Base-by-base conservation (phyloP, 257 asterid species). In the Gentiana straminea region DNA sequence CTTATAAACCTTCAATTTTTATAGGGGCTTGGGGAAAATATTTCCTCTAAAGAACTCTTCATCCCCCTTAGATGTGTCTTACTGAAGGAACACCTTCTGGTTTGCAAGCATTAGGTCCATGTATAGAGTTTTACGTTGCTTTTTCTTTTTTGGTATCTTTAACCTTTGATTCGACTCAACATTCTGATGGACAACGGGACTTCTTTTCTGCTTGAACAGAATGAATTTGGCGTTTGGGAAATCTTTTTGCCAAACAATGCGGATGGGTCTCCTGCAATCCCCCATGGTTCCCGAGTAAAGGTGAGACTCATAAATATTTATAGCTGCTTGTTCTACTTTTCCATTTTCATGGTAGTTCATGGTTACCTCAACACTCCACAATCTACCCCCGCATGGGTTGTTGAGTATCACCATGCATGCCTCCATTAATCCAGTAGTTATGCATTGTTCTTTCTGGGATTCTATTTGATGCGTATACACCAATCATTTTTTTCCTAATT, bases 201-300 rank as follows among this genome's bases (percentile, higher is more conserved):
- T 64, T 32, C 45, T 63, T 11, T 47, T 53, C 41, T 24, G 54
- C 72, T 63, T 77, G 67, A 63, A 74, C 95, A 92, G 99, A 73
- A 92, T 65, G 99, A 92, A 66, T 88, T 77, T 77, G 99, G 97
- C 51, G 80, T 92, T 56, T 92, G 99, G 99, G 99, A 88, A 81
- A 75, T 86, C 67, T 88, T 88, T 73, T 77, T 92, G 72, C 94
- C 99, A 52, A 88, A 88, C 81, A 84, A 86, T 68, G 94, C 77
- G 35, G 99, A 92, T 57, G 97, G 97, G 12, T 80, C 97, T 53
- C 89, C 91, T 35, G 87, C 99, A 65, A 92, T 92, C 41, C 94
- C 86, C 49, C 99, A 92, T 84, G 99, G 97, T 32, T 83, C 97
- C 66, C 76, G 88, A 64, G 94, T 92, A 67, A 92, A 92, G 97